Evolutionary conservation across 2,329 filamentous ascomycete genomes (phyloP).

Genomic region (Cladosporium sp.): DNA sequence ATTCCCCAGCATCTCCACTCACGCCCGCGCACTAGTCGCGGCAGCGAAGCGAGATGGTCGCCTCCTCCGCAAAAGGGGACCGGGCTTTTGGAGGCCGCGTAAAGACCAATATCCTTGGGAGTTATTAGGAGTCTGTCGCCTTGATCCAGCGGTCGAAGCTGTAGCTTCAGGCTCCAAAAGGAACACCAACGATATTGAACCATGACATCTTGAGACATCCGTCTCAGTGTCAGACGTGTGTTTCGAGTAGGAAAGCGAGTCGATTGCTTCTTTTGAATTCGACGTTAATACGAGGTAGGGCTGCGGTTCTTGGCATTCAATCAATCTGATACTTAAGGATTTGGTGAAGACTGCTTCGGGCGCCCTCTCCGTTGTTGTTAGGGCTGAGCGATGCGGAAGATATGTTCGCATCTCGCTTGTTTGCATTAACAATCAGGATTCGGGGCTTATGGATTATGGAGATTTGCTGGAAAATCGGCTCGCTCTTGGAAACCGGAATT

Average conservation of each 20-base stretch:
- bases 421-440: not conserved
- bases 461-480: not conserved
- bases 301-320: not conserved
- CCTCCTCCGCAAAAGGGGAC: not conserved
- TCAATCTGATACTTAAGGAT: not conserved
- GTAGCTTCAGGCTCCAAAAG: not conserved
- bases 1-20: conserved; percentile 7
- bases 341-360: not conserved
- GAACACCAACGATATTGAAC: not conserved
- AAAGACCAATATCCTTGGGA: not conserved
- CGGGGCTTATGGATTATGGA: not conserved
- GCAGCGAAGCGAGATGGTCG: not conserved
- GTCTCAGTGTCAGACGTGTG: not conserved
- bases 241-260: not conserved
- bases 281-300: not conserved
- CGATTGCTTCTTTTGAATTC: not conserved
- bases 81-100: not conserved
- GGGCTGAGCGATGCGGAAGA: not conserved
- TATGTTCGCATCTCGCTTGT: not conserved
- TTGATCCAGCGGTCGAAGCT: not conserved
- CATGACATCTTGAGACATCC: not conserved
- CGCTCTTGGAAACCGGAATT: not conserved
- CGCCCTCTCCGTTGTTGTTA: not conserved
- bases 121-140: not conserved
- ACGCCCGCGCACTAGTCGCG: not conserved